phyloP scores from a whole-genome alignment of 345 rosid species.

The Cardamine occulta region DNA sequence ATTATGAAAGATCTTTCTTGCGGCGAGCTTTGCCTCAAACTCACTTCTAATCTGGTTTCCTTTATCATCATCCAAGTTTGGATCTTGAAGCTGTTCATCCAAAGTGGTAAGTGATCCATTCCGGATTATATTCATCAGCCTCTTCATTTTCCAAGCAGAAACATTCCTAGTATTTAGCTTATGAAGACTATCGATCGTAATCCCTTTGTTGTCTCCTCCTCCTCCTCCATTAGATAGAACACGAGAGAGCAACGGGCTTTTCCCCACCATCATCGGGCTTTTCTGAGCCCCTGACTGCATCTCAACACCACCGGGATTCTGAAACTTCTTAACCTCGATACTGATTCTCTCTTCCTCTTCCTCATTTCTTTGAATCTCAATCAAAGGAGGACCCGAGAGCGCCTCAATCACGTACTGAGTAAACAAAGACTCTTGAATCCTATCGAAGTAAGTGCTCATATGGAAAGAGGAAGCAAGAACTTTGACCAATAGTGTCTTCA shows the following conservation, averaged over 20 bases:
- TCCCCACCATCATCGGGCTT: conserved; percentile 39
- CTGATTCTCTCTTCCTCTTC: conserved; percentile 58
- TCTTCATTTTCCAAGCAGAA: conserved; percentile 81
- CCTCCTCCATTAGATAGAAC: conserved; percentile 46
- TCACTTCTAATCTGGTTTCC: conserved; percentile 61
- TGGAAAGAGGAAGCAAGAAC: conserved; percentile 76
- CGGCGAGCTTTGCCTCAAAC: conserved; percentile 54
- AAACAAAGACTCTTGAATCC: conserved; percentile 73
- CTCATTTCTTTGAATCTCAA: conserved; percentile 54
- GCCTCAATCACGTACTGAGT: conserved; percentile 71
- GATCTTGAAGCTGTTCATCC: conserved; percentile 64
- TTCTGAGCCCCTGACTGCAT: conserved; percentile 36
- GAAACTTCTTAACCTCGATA: conserved; percentile 50
- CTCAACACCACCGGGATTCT: conserved; percentile 42
- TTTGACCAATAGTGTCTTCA: conserved; percentile 67
- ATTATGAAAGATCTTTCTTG: conserved; percentile 57
- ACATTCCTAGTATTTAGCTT: conserved; percentile 62
- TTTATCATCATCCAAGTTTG: conserved; percentile 49
- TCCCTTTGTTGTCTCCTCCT: conserved; percentile 49
- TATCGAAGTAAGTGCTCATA: conserved; percentile 71
- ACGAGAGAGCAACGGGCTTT: conserved; percentile 48
- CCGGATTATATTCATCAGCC: conserved; percentile 64
- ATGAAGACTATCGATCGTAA: conserved; percentile 56
- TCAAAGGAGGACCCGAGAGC: conserved; percentile 65
- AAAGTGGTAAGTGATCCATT: conserved; percentile 61